Conservation (phyloP, 192 early-diverging fungal species). For the Piromyces sp. region DNA sequence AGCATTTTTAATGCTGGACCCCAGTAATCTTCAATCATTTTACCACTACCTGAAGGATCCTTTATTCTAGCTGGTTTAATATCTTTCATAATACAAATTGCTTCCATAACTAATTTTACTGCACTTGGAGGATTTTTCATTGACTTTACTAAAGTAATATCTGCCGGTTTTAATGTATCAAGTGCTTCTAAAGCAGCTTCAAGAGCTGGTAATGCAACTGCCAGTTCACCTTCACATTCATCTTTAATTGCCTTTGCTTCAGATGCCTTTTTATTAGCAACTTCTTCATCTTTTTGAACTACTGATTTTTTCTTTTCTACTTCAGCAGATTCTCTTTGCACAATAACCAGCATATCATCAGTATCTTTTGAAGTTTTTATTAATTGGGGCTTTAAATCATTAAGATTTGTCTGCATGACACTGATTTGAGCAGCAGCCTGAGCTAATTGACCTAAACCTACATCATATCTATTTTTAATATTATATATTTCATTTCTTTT, state of each 20-base stretch:
- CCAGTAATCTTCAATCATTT: slow-evolving; percentile 47
- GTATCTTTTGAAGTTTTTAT: slow-evolving; percentile 43
- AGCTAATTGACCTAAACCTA: slow-evolving; percentile 34
- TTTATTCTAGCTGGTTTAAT: slow-evolving; percentile 35
- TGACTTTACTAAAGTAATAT: slow-evolving; percentile 41
- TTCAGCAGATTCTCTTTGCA: slow-evolving; percentile 39
- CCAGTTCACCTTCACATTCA: slow-evolving; percentile 37
- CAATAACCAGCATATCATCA: slow-evolving; percentile 33
- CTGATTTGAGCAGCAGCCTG: slow-evolving; percentile 40
- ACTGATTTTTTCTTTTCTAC: slow-evolving; percentile 31
- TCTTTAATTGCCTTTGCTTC: slow-evolving; percentile 32
- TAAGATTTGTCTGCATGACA: slow-evolving; percentile 35
- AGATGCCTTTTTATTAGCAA: slow-evolving; percentile 29
- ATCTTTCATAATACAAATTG: slow-evolving; percentile 46
- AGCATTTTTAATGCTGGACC: slow-evolving; percentile 36
- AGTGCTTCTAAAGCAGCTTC: slow-evolving; percentile 35
- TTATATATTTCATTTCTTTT: slow-evolving; percentile 26
- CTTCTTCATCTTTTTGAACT: slow-evolving; percentile 38
- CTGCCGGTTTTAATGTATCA: slow-evolving; percentile 37
- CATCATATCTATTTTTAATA: slow-evolving; percentile 26
- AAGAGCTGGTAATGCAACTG: slow-evolving; percentile 34
- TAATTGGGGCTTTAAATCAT: slow-evolving; percentile 33
- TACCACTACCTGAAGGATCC: slow-evolving; percentile 38
- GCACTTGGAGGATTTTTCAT: slow-evolving; percentile 49
- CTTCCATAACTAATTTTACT: slow-evolving; percentile 47